Conservation (phyloP, 352 stramenopile genomes). For the Pythium coloratum region DNA sequence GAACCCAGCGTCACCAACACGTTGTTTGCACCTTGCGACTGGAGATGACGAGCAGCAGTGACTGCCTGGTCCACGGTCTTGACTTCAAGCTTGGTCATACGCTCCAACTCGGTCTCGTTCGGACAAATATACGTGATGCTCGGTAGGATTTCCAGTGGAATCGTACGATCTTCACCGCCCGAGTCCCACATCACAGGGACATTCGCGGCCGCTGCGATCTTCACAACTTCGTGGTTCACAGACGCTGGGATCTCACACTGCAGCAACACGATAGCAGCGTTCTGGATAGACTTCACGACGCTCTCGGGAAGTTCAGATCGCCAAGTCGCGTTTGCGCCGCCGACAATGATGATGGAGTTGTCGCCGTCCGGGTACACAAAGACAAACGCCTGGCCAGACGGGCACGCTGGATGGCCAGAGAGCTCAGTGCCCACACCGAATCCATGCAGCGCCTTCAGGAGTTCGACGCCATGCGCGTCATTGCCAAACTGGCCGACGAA, state of each 20-base stretch:
- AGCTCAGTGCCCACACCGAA: slow-evolving; percentile 42
- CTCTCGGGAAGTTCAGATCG: slow-evolving; percentile 33
- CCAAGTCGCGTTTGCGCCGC: slow-evolving; percentile 73
- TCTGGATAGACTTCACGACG: slow-evolving; percentile 47
- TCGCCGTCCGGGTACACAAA: slow-evolving; percentile 78
- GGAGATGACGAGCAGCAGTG: slow-evolving; percentile 38
- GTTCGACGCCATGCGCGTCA: slow-evolving; percentile 53
- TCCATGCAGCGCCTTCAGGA: slow-evolving; percentile 39
- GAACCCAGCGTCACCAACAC: slow-evolving; percentile 71
- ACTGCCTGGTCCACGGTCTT: slow-evolving; percentile 43
- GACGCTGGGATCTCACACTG: not conserved
- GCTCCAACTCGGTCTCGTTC: slow-evolving; percentile 15
- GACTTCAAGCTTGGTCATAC: slow-evolving; percentile 27
- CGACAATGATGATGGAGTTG: slow-evolving; percentile 86
- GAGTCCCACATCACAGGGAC: slow-evolving; percentile 70
- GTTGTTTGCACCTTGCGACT: slow-evolving; percentile 48
- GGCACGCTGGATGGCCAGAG: slow-evolving; percentile 38
- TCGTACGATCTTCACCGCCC: slow-evolving; percentile 35
- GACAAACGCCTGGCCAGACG: slow-evolving; percentile 80
- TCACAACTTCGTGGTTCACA: not conserved
- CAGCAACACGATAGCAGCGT: not conserved
- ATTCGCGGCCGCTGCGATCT: not conserved
- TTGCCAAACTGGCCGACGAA: slow-evolving; percentile 79
- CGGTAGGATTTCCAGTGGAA: not conserved
- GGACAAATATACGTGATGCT: slow-evolving; percentile 33